Evolutionary conservation across 1,284 basidiomycete species (phyloP), one percentile per base, ranked within the genome.

Genomic region (Wolfiporia cocos): DNA sequence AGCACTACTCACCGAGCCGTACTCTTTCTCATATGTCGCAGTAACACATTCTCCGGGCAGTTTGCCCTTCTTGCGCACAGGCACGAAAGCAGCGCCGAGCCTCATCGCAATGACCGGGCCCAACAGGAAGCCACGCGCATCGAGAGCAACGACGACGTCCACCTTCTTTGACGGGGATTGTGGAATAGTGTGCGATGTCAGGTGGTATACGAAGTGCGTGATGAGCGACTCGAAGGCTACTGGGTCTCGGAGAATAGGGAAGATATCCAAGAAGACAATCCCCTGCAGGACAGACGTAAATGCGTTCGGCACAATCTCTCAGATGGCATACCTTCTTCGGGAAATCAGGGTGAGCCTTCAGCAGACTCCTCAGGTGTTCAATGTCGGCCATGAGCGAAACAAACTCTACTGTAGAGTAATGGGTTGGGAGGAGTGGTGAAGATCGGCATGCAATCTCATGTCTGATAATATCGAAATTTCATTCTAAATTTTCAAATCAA

Each of bases 41-140:
- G 76, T 73, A 33, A 86, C 76, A 59, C 85, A 89, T 49, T 81
- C 63, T 39, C 96, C 96, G 4, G 96, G 96, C 20, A 99, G 75
- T 66, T 99, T 99, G 12, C 94, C 95, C 49, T 69, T 71, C 69
- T 99, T 99, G 49, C 96, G 77, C 18, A 99, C 93, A 17, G 96
- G 94, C 1, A 98, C 93, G 56, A 99, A 99, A 9, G 92, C 91
- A 2, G 93, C 93, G 19, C 92, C 92, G 28, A 99, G 71, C 43
- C 95, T 74, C 57, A 92, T 69, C 9, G 96, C 96, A 55, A 99
- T 79, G 52, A 92, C 77, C 3, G 96, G 96, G 1, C 94, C 96
- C 14, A 99, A 68, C 39, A 99, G 76, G 73, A 99, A 99, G 6
- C 96, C 96, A 45, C 96, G 78, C 15, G 95, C 95, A 64, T 99